Base-by-base conservation (phyloP, 2,329 filamentous ascomycete genomes). In the Stagonosporopsis chrysanthemi region DNA sequence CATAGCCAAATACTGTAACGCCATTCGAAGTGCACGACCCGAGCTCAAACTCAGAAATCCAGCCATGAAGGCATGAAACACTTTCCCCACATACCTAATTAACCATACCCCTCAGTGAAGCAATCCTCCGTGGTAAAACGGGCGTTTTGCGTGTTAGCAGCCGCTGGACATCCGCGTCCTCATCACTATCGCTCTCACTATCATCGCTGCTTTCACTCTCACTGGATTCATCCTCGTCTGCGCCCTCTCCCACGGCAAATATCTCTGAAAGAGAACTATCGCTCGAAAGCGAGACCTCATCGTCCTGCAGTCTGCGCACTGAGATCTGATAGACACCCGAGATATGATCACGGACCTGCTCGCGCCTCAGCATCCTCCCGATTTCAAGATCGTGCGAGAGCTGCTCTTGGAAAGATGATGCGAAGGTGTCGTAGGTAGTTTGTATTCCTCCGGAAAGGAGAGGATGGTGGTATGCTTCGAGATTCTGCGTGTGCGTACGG, bases 121-220 rank as follows among this genome's bases (percentile, higher is more conserved):
- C 8, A n/a, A 46, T 35, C 17, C 36, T 53, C 14, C 33, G 46
- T 17, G 50, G 50, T n/a, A 46, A n/a, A 26, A n/a, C 9, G 40
- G 26, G 33, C 22, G n/a, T 39, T n/a, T 6, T 24, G 11, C 35
- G 4, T 1, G 22, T 22, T 7, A 7, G 4, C 12, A 8, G 36
- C 22, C 15, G 14, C n/a, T 42, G 35, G 9, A 15, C 4, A 22
- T 24, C 29, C n/a, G 23, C 42, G 15, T 36, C 26, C 15, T n/a
- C 22, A 19, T 41, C 46, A 31, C 19, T 40, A 14, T 26, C 31
- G 9, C 28, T 22, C 9, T 40, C 26, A 39, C 47, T 36, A 11
- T 49, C 52, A 33, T 31, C 43, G 15, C 39, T 54, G 14, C 41
- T 51, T 8, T 56, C 46, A 9, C 53, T 56, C 41, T 51, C 41